Percentiles rank a stretch among this genome's conserved stretches.
Evolutionary conservation across 306 rosid species (phyloP).

Genomic region (Fagus sylvatica): DNA sequence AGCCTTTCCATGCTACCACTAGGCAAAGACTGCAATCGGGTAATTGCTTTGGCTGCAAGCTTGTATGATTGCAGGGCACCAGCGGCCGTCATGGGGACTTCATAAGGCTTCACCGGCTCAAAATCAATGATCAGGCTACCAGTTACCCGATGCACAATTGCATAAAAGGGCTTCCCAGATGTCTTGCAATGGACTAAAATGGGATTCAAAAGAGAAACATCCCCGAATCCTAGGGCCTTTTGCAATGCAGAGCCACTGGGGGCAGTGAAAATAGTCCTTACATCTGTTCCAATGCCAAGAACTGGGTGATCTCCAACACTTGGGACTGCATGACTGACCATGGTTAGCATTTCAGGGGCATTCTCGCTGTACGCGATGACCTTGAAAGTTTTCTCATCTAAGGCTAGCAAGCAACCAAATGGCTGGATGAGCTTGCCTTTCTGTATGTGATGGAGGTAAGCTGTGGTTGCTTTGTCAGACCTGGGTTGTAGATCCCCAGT

Average conservation of each 20-base stretch:
- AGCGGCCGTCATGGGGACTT: slow-evolving; percentile 89
- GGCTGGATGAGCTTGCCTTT: slow-evolving; percentile 90
- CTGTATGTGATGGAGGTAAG: slow-evolving; percentile 88
- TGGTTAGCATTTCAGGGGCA: slow-evolving; percentile 91
- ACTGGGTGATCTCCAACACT: slow-evolving; percentile 89
- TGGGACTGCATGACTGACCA: slow-evolving; percentile 91
- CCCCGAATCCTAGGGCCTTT: slow-evolving; percentile 85
- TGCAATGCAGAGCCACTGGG: slow-evolving; percentile 86
- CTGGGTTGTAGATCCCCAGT: slow-evolving; percentile 58
- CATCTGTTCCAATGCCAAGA: slow-evolving; percentile 85
- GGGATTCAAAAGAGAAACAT: slow-evolving; percentile 90
- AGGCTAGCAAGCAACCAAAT: slow-evolving; percentile 86
- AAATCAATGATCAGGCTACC: slow-evolving; percentile 86
- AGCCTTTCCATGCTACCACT: slow-evolving; percentile 91
- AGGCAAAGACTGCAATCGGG: slow-evolving; percentile 79
- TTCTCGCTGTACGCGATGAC: slow-evolving; percentile 93
- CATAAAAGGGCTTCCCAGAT: slow-evolving; percentile 96
- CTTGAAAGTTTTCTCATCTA: slow-evolving; percentile 87
- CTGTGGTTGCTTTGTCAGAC: slow-evolving; percentile 76
- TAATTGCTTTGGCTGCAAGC: slow-evolving; percentile 93
- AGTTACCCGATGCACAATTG: slow-evolving; percentile 78
- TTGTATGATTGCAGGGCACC: slow-evolving; percentile 94
- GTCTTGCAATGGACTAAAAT: slow-evolving; percentile 93
- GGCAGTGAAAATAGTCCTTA: slow-evolving; percentile 70
- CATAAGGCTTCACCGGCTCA: slow-evolving; percentile 93